These are phyloP conservation scores for Saprolegnia parasitica DNA, from an alignment of 352 stramenopile species.

Conservation along the genomic window DNA sequence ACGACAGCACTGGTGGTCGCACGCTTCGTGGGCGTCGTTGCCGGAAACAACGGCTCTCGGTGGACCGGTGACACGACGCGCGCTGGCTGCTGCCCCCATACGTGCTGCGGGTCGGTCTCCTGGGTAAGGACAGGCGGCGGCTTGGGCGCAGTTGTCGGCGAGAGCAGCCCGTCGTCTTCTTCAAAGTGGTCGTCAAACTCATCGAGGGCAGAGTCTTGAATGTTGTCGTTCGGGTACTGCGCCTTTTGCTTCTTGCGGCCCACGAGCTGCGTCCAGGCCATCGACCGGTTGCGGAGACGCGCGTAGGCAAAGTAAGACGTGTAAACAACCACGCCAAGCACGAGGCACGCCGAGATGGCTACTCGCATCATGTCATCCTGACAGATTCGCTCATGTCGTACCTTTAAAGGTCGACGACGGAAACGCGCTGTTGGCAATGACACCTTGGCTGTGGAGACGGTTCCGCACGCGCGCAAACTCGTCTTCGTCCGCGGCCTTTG, in stretches of 20 bases:
- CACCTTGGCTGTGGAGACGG: background rate
- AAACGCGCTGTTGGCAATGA: background rate
- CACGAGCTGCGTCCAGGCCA: background rate
- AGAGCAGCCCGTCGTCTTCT: background rate
- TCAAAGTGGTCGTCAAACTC: background rate
- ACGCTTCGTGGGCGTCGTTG: background rate
- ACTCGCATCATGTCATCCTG: background rate
- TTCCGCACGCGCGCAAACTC: background rate
- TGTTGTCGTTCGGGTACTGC: background rate
- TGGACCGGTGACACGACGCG: no score
- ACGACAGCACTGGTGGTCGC: background rate
- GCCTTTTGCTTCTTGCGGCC: background rate
- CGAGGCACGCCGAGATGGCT: slow-evolving; percentile 8
- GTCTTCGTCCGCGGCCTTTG: background rate
- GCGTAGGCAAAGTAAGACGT: slow-evolving; percentile 22
- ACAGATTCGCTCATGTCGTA: background rate
- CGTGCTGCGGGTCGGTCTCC: background rate
- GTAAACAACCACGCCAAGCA: slow-evolving; percentile 5
- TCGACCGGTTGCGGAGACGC: slow-evolving; percentile 3
- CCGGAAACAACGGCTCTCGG: no score
- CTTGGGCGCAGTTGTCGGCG: background rate
- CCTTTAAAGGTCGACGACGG: slow-evolving; percentile 18
- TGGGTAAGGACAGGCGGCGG: background rate
- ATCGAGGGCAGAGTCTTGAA: background rate
- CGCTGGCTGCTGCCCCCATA: background rate